These are phyloP conservation scores for Baorangia bicolor DNA, from an alignment of 768 basidiomycete genomes.

Conservation along the genomic window DNA sequence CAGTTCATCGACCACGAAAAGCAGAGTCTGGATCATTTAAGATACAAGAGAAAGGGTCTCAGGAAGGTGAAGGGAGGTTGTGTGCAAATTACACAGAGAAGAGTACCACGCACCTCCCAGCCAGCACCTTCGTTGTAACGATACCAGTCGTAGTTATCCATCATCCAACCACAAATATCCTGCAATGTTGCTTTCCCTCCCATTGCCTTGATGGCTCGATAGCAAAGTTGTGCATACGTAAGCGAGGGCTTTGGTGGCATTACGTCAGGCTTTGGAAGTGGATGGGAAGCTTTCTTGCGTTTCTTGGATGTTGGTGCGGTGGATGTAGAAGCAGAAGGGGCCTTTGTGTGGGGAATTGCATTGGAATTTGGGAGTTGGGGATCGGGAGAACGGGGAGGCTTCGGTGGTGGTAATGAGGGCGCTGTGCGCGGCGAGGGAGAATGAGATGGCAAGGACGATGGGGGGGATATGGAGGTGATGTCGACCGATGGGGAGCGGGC, in stretches of 20 bases:
- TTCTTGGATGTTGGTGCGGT: constrained; percentile 50
- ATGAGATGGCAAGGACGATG: constrained; percentile 75
- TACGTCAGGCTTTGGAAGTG: constrained; percentile 60
- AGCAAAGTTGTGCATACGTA: constrained; percentile 91
- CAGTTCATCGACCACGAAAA: constrained; percentile 9
- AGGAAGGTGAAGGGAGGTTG: background rate
- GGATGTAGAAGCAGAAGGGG: constrained; percentile 27
- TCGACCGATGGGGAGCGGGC: constrained; percentile 80
- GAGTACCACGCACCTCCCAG: constrained; percentile 74
- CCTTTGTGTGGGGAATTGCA: constrained; percentile 47
- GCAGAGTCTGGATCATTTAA: background rate
- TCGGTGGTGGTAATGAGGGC: constrained; percentile 43
- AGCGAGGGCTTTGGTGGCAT: constrained; percentile 87
- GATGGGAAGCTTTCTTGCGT: constrained; percentile 57
- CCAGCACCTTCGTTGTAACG: constrained; percentile 75
- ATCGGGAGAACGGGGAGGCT: constrained; percentile 46
- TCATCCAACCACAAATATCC: constrained; percentile 91
- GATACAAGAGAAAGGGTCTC: background rate
- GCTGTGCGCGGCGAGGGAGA: constrained; percentile 62
- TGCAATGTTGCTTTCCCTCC: constrained; percentile 87
- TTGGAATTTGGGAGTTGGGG: constrained; percentile 65
- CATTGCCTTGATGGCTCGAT: constrained; percentile 79
- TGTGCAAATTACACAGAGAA: background rate
- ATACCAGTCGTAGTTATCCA: constrained; percentile 88
- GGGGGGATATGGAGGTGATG: constrained; percentile 78